phyloP scores from a whole-genome alignment of 345 rosid species.

The Eucalyptus camaldulensis region DNA sequence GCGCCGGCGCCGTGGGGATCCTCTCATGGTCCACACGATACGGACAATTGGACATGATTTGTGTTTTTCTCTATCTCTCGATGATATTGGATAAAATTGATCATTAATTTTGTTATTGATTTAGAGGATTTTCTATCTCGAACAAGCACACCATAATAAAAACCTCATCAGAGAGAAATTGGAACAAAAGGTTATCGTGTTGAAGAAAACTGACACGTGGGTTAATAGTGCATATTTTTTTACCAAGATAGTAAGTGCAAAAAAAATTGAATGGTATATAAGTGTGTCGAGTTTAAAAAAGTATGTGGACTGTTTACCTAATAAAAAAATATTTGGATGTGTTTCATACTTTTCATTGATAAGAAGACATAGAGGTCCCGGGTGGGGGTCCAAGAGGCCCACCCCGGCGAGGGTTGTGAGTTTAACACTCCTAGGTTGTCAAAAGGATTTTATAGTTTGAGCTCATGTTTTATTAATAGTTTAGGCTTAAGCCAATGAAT shows the following conservation, averaged over 20 bases:
- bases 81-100: neutral
- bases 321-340: neutral
- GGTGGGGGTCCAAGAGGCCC: too few relatives aligned
- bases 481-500: neutral
- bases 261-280: too few relatives aligned
- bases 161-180: too few relatives aligned
- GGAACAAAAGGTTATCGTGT: too few relatives aligned
- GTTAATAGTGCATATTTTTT: too few relatives aligned
- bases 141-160: too few relatives aligned
- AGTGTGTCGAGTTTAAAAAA: too few relatives aligned
- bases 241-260: too few relatives aligned
- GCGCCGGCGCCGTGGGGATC: neutral
- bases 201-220: too few relatives aligned
- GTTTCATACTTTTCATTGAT: neutral
- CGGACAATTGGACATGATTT: neutral
- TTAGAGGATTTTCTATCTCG: neutral
- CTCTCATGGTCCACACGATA: neutral
- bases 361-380: fast-evolving
- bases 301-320: too few relatives aligned
- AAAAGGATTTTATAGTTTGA: too few relatives aligned
- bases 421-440: fast-evolving
- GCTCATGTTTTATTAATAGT: too few relatives aligned
- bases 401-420: fast-evolving
- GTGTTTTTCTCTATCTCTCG: neutral
- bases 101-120: neutral